phyloP scores from a whole-genome alignment of 2,329 filamentous ascomycete species.

The Fusarium fracticaudum region DNA sequence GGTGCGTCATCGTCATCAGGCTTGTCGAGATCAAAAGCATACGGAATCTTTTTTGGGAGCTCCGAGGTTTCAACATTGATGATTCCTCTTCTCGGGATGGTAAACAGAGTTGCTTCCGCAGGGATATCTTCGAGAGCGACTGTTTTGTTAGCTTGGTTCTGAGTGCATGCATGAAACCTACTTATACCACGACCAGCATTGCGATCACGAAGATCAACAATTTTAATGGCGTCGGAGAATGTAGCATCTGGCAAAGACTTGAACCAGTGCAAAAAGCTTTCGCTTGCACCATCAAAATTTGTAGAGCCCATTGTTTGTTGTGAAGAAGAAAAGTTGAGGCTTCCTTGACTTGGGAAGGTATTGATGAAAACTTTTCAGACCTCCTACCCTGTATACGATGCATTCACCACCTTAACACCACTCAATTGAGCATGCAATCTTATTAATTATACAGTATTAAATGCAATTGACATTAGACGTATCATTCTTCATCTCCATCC shows the following conservation, averaged over 20 bases:
- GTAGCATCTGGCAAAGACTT: constrained; percentile 59
- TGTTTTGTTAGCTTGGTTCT: constrained; percentile 57
- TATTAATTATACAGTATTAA: neutral
- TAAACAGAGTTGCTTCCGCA: constrained; percentile 81
- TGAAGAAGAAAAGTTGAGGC: neutral
- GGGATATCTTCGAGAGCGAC: constrained; percentile 76
- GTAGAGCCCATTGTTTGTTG: constrained; percentile 12
- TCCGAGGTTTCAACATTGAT: constrained; percentile 78
- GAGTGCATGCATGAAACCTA: constrained; percentile 40
- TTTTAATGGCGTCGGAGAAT: constrained; percentile 62
- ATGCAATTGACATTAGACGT: neutral
- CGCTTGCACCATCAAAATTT: constrained; percentile 56
- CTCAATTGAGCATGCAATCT: neutral
- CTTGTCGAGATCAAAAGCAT: constrained; percentile 57
- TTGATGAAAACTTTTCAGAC: constrained; percentile 26
- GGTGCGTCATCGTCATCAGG: constrained; percentile 49
- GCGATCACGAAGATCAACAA: constrained; percentile 61
- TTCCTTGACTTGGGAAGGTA: neutral
- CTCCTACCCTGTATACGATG: constrained; percentile 6
- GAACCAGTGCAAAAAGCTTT: constrained; percentile 65
- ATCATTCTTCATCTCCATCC: neutral
- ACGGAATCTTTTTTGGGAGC: constrained; percentile 66
- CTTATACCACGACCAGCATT: constrained; percentile 66
- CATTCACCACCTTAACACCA: neutral
- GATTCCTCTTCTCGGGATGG: constrained; percentile 76